Percentiles rank a stretch among this genome's conserved stretches.
Evolutionary conservation across 805 yeast genomes (phyloP).

Genomic region (Sugiyamaella americana): DNA sequence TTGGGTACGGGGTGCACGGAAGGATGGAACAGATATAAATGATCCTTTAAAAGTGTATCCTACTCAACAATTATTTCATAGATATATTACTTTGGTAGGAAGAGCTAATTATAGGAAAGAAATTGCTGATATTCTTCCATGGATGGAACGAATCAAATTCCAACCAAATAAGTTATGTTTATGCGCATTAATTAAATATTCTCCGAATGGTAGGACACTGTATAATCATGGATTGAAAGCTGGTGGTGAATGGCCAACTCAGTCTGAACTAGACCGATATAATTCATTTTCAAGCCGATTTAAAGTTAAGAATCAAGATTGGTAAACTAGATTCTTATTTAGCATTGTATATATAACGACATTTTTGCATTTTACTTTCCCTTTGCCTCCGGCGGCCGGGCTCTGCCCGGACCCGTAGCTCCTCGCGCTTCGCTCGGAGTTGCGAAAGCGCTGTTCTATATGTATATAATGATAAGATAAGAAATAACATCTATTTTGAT

Average conservation of each 20-base stretch:
- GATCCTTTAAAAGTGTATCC: conserved; percentile 39
- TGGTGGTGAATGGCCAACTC: conserved; percentile 29
- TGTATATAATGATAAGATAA: too few species aligned
- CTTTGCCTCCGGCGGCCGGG: too few species aligned
- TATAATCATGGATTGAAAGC: conserved; percentile 22
- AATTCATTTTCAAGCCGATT: not conserved
- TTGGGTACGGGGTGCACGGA: conserved; percentile 34
- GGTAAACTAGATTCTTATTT: too few species aligned
- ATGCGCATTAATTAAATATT: conserved; percentile 33
- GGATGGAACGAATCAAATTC: conserved; percentile 48
- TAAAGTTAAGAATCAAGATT: too few species aligned
- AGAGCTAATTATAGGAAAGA: conserved; percentile 44
- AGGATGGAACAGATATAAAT: conserved; percentile 25
- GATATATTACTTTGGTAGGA: conserved; percentile 47
- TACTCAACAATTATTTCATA: conserved; percentile 42
- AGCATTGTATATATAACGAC: not conserved
- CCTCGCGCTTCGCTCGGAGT: too few species aligned
- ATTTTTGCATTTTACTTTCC: not conserved
- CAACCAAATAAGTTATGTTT: conserved; percentile 40
- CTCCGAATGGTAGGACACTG: conserved; percentile 28
- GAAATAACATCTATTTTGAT: not conserved
- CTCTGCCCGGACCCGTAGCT: too few species aligned
- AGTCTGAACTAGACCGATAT: conserved; percentile 21
- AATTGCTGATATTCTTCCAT: conserved; percentile 43
- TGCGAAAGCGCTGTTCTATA: too few species aligned